Evolutionary conservation across 192 early-diverging fungal genomes (phyloP), one percentile per base, ranked within the genome.

Genomic region (Linnemannia zychae): DNA sequence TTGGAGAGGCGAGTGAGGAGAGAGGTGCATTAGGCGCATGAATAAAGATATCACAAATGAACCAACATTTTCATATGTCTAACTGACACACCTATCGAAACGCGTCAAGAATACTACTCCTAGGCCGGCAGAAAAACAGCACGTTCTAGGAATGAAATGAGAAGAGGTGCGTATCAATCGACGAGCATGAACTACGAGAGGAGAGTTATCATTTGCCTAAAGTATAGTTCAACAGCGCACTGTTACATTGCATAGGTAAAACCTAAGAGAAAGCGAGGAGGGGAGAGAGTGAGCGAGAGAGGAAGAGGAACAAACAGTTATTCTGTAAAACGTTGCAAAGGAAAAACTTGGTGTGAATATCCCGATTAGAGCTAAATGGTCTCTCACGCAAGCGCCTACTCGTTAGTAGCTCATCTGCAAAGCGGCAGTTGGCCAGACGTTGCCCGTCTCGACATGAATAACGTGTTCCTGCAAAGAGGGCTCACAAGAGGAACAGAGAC

Each of bases 291-390:
- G 22, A 18, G 18, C 50, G 22, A 53, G 50, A 53, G 50, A 60
- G 24, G 7, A 11, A 3, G n/a, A n/a, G n/a, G 28, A 28, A 60
- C 53, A 9, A 22, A 24, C 53, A 22, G n/a, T 12, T 63, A 31
- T 63, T 4, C 57, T 31, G 13, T 31, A 63, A 15, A 15, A 22
- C n/a, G 11, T n/a, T 0, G 11, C 57, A 2, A 15, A 3, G 57
- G 57, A 63, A 63, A 63, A 63, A 63, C 57, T 15, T 57, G 24
- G 31, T 63, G 57, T 63, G 57, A 63, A 60, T 11, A 63, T 31
- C 28, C 57, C 13, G 57, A 28, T 6, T 12, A 31, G 57, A 63
- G 28, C 57, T 2, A 31, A 1, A 28, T 63, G 24, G 11, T 28
- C 53, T 28, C 22, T 57, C 53, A 57, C 53, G 3, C 49, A 44